Conservation (phyloP, 352 stramenopile genomes). For the Globisporangium abappressorium region DNA sequence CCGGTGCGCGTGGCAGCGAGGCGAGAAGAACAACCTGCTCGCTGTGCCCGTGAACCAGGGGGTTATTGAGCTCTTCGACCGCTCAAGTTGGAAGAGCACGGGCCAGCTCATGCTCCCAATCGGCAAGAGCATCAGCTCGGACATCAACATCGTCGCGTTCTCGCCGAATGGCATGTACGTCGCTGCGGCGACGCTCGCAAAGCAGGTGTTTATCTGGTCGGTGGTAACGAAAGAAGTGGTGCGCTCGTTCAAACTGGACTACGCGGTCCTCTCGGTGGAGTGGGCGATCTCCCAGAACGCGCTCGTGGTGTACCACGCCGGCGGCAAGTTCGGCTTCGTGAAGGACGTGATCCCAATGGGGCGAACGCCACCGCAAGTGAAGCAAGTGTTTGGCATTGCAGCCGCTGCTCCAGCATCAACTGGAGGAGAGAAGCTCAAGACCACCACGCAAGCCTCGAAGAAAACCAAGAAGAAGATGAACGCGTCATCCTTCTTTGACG, state of each 20-base stretch:
- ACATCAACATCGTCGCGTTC: constrained; percentile 73
- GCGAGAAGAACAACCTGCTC: constrained; percentile 27
- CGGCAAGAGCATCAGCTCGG: constrained; percentile 45
- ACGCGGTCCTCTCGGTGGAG: constrained; percentile 49
- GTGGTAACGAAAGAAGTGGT: constrained; percentile 48
- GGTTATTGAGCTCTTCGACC: constrained; percentile 64
- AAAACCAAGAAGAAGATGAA: constrained; percentile 24
- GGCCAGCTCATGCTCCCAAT: constrained; percentile 53
- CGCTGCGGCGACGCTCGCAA: constrained; percentile 57
- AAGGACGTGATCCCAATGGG: constrained; percentile 61
- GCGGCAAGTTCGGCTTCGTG: constrained; percentile 60
- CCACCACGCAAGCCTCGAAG: constrained; percentile 11
- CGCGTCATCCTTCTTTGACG: constrained; percentile 40
- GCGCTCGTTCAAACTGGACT: constrained; percentile 58
- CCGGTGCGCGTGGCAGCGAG: constrained; percentile 63
- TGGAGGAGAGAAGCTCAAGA: not conserved
- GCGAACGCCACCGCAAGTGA: constrained; percentile 49
- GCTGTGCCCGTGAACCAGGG: constrained; percentile 63
- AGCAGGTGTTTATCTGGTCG: constrained; percentile 75
- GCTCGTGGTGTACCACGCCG: constrained; percentile 55
- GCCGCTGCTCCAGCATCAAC: not conserved
- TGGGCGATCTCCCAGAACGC: constrained; percentile 56
- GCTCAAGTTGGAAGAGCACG: constrained; percentile 40
- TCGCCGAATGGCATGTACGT: constrained; percentile 81
- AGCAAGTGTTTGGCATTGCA: constrained; percentile 22